These are phyloP conservation scores for Dioscorea dumetorum DNA, from an alignment of 106 monocot species.

Conservation along the genomic window DNA sequence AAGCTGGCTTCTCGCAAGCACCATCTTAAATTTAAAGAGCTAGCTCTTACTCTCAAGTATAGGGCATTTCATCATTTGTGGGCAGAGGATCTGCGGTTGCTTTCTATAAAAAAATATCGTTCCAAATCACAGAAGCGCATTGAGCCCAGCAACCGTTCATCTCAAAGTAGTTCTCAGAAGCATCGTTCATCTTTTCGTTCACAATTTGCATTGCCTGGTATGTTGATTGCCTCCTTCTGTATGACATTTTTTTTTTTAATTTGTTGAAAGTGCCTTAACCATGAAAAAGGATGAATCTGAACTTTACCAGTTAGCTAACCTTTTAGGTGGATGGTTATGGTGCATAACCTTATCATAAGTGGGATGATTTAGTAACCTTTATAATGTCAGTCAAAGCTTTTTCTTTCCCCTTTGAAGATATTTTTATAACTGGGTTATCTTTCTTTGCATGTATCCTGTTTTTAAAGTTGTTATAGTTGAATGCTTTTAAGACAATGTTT, in stretches of 20 bases:
- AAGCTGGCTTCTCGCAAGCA: conserved; percentile 32
- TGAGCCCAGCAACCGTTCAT: conserved; percentile 32
- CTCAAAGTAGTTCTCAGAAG: conserved; percentile 40
- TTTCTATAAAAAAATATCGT: conserved; percentile 42
- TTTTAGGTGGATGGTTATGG: too few species aligned
- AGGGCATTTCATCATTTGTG: conserved; percentile 58
- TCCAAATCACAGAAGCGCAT: conserved; percentile 58
- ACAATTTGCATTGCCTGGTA: conserved; percentile 40
- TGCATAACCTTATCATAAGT: too few species aligned
- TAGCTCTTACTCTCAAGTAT: conserved; percentile 54
- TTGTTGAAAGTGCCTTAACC: neutral
- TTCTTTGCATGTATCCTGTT: too few species aligned
- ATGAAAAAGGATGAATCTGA: too few species aligned
- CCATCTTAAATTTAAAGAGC: conserved; percentile 56
- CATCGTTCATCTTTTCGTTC: conserved; percentile 34
- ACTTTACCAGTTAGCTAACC: too few species aligned
- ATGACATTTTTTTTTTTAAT: neutral
- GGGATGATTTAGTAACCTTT: too few species aligned
- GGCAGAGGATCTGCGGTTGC: conserved; percentile 70
- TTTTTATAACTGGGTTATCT: too few species aligned
- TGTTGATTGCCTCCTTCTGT: conserved; percentile 10
- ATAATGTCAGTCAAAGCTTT: too few species aligned
- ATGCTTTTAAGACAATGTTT: too few species aligned
- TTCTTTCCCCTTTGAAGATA: too few species aligned
- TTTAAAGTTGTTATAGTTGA: too few species aligned